Evolutionary conservation across 139 green algal species (phyloP).

Genomic region (Yamagishiella unicocca): DNA sequence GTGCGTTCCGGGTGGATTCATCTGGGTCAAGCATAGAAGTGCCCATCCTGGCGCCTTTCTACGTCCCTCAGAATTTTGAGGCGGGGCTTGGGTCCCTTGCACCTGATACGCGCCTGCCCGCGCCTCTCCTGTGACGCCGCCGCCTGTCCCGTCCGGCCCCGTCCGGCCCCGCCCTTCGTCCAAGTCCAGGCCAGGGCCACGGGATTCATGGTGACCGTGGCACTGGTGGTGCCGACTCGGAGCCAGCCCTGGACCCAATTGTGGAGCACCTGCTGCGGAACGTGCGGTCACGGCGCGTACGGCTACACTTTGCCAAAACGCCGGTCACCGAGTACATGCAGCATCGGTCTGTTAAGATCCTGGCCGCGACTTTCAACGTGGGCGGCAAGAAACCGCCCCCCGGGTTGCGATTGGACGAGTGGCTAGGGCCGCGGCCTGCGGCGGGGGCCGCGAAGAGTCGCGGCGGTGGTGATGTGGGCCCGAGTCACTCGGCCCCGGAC

Average conservation of each 20-base stretch:
- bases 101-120: no score
- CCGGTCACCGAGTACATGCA: not conserved
- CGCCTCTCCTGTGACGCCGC: no score
- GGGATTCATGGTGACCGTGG: no score
- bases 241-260: slow-evolving; percentile 38
- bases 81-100: no score
- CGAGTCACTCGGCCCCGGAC: slow-evolving; percentile 53
- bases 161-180: no score
- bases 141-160: no score
- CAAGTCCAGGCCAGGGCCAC: no score
- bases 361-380: slow-evolving; percentile 82
- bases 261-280: slow-evolving; percentile 66
- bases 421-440: slow-evolving; percentile 57
- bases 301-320: slow-evolving; percentile 38
- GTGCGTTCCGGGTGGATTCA: no score
- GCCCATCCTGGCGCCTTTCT: no score
- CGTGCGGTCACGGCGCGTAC: slow-evolving; percentile 47
- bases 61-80: no score
- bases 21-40: no score
- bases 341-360: not conserved
- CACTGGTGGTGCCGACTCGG: not conserved
- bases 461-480: not conserved
- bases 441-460: not conserved
- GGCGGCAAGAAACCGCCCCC: slow-evolving; percentile 73
- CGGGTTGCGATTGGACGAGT: slow-evolving; percentile 64